phyloP scores from a whole-genome alignment of 495 filamentous ascomycete genomes.

The Tuber aestivum region DNA sequence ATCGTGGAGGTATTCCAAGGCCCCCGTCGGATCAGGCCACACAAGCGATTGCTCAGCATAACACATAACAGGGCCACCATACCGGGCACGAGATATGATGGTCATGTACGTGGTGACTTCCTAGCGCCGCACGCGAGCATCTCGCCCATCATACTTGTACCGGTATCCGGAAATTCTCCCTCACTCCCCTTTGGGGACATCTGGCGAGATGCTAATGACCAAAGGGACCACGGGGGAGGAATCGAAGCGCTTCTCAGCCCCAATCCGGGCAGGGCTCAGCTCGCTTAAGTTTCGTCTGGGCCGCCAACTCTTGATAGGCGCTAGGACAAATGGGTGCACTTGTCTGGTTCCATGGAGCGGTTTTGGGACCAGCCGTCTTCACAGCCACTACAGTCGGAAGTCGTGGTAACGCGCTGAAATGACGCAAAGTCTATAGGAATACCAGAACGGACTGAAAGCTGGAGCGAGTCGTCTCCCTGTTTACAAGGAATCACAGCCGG shows the following conservation, averaged over 20 bases:
- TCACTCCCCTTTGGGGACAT: background rate
- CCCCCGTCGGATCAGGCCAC: no score
- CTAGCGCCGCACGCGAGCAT: background rate
- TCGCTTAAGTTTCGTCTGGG: background rate
- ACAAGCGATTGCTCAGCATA: no score
- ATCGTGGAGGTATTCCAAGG: no score
- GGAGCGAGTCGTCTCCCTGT: no score
- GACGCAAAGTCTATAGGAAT: no score
- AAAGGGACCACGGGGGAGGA: background rate
- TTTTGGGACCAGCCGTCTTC: no score
- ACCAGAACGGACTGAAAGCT: no score
- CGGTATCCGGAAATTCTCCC: background rate
- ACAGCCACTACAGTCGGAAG: background rate
- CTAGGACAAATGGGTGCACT: background rate
- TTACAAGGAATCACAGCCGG: no score
- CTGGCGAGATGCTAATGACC: background rate
- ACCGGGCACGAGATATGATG: no score
- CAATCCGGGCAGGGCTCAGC: background rate
- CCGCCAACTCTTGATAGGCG: background rate
- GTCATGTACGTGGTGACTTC: background rate
- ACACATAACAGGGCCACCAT: background rate
- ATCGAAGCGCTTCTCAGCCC: background rate
- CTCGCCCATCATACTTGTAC: background rate
- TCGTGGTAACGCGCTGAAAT: no score
- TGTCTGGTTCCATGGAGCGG: background rate